These are phyloP conservation scores for Telopea speciosissima DNA, from an alignment of 177 flowering plant genomes.

Conservation along the genomic window DNA sequence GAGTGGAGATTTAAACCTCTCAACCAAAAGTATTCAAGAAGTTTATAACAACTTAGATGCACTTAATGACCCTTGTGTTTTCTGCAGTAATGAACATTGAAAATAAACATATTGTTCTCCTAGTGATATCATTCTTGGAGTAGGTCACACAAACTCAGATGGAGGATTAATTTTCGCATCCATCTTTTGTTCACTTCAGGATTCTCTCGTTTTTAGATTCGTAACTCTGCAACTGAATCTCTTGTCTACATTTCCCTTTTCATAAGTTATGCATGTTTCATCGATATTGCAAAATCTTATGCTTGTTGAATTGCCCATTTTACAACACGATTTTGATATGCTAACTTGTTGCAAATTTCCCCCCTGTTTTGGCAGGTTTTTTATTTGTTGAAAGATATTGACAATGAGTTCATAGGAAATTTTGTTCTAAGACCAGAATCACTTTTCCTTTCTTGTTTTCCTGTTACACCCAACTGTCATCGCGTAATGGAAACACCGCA, in stretches of 20 bases:
- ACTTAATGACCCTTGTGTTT: not conserved
- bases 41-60: not conserved
- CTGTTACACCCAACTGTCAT: conserved; percentile 74
- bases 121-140: not conserved
- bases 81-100: not conserved
- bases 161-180: not conserved
- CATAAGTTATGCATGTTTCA: too few relatives aligned
- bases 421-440: conserved; percentile 28
- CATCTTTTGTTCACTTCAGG: not conserved
- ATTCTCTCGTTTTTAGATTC: not conserved
- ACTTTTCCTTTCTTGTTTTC: conserved; percentile 49
- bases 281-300: not conserved
- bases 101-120: not conserved
- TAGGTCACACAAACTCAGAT: not conserved
- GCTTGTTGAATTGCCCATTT: not conserved
- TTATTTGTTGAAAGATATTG: conserved; percentile 46
- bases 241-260: not conserved
- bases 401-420: conserved; percentile 33
- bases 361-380: conserved; percentile 41
- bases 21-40: not conserved
- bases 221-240: not conserved
- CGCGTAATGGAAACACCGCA: conserved; percentile 59
- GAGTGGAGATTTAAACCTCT: not conserved
- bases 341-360: not conserved
- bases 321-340: not conserved